Conservation (phyloP, 768 basidiomycete genomes). For the Dacryopinax primogenitus region DNA sequence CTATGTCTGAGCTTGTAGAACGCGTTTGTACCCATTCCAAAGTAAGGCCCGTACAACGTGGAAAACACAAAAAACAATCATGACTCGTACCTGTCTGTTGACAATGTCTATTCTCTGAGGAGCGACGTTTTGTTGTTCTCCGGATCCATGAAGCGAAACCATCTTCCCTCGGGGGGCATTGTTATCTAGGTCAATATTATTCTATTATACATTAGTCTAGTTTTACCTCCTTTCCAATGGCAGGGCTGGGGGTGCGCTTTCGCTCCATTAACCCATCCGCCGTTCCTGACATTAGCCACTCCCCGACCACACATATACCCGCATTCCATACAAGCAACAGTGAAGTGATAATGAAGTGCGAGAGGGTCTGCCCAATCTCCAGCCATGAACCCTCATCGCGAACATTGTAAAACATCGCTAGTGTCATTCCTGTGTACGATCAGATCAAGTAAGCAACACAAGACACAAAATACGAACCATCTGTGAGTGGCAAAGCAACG, state of each 20-base stretch:
- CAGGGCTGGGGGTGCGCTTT: neutral
- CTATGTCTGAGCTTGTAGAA: slow-evolving; percentile 3
- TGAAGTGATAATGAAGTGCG: slow-evolving; percentile 74
- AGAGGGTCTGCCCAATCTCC: slow-evolving; percentile 80
- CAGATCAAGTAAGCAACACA: slow-evolving; percentile 9
- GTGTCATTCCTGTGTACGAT: slow-evolving; percentile 52
- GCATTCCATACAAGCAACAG: slow-evolving; percentile 67
- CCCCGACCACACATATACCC: slow-evolving; percentile 59
- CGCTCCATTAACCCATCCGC: neutral
- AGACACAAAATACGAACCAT: slow-evolving; percentile 36
- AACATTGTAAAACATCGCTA: slow-evolving; percentile 73
- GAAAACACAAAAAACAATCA: too few relatives aligned
- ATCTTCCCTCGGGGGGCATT: too few relatives aligned
- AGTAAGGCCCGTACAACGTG: too few relatives aligned
- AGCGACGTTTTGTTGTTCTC: too few relatives aligned
- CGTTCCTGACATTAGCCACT: slow-evolving; percentile 42
- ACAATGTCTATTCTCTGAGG: too few relatives aligned
- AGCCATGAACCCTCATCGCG: slow-evolving; percentile 75
- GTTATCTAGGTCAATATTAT: neutral
- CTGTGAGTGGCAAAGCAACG: slow-evolving; percentile 59
- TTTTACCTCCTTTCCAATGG: neutral
- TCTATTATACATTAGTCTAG: neutral
- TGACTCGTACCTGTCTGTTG: too few relatives aligned
- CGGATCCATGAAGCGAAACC: too few relatives aligned
- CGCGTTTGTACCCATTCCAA: slow-evolving; percentile 9